These are phyloP conservation scores for Fusarium chaquense DNA, from an alignment of 2,329 filamentous ascomycete species.

Conservation along the genomic window DNA sequence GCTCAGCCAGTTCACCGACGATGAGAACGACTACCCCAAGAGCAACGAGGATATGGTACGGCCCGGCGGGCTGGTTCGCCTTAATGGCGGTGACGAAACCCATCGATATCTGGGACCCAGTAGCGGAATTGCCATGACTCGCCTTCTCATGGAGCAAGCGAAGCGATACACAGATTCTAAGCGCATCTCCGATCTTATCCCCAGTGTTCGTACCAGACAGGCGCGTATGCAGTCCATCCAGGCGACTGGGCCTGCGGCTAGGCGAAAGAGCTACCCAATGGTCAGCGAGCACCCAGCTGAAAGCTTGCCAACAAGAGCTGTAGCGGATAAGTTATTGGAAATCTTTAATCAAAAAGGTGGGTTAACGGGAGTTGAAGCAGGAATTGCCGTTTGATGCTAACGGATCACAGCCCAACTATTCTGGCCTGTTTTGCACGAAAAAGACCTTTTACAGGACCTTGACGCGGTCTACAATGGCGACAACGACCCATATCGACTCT, in stretches of 20 bases:
- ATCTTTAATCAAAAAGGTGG: conserved; percentile 87
- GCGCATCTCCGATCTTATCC: conserved; percentile 91
- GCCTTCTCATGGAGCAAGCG: conserved; percentile 94
- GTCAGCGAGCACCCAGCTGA: conserved; percentile 86
- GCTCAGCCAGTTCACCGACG: conserved; percentile 81
- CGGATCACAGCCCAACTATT: conserved; percentile 79
- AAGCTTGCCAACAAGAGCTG: conserved; percentile 76
- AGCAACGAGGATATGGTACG: conserved; percentile 88
- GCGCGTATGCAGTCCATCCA: conserved; percentile 70
- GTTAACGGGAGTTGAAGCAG: conserved; percentile 30
- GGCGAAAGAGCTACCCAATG: conserved; percentile 90
- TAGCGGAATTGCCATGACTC: conserved; percentile 94
- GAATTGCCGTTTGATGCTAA: conserved; percentile 23
- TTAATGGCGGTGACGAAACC: conserved; percentile 86
- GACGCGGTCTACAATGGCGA: conserved; percentile 84
- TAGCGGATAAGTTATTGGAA: conserved; percentile 83
- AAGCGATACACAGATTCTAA: conserved; percentile 93
- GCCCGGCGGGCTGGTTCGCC: conserved; percentile 84
- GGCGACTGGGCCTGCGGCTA: conserved; percentile 63
- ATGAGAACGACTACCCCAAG: conserved; percentile 76
- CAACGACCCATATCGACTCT: conserved; percentile 84
- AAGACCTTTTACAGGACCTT: conserved; percentile 78
- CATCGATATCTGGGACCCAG: conserved; percentile 92
- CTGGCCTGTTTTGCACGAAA: conserved; percentile 88
- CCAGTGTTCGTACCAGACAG: conserved; percentile 72